Evolutionary conservation across 441 rosid genomes (phyloP).

Genomic region (Kokia cookei): DNA sequence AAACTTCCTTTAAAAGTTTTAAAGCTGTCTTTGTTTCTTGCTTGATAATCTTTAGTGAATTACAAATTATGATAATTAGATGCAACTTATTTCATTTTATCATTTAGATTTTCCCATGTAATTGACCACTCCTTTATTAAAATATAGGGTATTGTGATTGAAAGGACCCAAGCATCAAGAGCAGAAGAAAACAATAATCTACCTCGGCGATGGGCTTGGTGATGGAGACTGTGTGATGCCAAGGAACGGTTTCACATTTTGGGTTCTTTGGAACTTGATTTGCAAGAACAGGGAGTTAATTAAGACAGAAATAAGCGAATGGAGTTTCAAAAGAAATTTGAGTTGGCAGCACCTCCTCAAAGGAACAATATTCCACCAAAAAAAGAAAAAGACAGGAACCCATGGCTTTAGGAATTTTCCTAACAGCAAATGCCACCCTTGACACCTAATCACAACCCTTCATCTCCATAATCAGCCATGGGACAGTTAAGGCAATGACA

Average conservation of each 20-base stretch:
- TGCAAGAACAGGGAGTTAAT: background rate
- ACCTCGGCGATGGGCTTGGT: background rate
- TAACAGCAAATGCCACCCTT: background rate
- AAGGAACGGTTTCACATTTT: background rate
- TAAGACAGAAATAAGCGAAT: background rate
- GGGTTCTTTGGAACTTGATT: background rate
- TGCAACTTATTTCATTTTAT: background rate
- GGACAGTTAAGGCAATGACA: background rate
- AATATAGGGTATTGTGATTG: slow-evolving; percentile 48
- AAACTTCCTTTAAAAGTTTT: no score
- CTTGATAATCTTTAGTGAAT: no score
- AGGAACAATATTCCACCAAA: no score
- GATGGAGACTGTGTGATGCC: background rate
- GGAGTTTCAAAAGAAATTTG: background rate
- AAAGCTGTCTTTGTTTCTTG: no score
- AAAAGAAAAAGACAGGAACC: no score
- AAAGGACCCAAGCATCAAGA: slow-evolving; percentile 19
- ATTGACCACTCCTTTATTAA: background rate
- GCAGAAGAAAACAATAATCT: background rate
- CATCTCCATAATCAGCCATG: background rate
- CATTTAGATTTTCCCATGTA: no score
- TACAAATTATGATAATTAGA: no score
- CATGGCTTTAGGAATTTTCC: no score
- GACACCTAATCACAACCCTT: background rate
- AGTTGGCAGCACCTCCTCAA: no score